phyloP scores from a whole-genome alignment of 2,329 filamentous ascomycete species.

The Aspergillus pseudoglaucus region DNA sequence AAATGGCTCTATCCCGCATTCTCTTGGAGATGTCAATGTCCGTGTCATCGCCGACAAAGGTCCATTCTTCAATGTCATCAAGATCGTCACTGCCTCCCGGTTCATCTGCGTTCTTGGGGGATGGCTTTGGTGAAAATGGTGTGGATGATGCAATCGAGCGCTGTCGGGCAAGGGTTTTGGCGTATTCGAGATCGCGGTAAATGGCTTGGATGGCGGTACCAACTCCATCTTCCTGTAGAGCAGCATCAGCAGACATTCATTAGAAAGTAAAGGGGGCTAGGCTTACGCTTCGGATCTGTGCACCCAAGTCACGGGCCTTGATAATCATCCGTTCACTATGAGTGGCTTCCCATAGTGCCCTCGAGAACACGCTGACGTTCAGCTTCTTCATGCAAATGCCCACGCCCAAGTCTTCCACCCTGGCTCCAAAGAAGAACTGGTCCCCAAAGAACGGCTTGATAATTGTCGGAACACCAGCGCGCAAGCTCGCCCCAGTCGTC shows the following conservation, averaged over 20 bases:
- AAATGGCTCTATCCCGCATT: slow-evolving; percentile 25
- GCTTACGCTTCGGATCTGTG: slow-evolving; percentile 77
- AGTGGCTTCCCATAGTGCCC: slow-evolving; percentile 85
- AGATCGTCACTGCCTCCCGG: slow-evolving; percentile 44
- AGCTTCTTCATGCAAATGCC: slow-evolving; percentile 84
- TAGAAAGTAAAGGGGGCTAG: neutral
- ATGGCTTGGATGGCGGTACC: slow-evolving; percentile 82
- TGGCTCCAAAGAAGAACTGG: slow-evolving; percentile 88
- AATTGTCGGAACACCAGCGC: slow-evolving; percentile 87
- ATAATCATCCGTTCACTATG: slow-evolving; percentile 85
- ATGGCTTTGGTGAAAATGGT: slow-evolving; percentile 27
- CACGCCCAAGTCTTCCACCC: slow-evolving; percentile 89
- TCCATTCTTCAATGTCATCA: slow-evolving; percentile 79
- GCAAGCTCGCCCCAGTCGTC: slow-evolving; percentile 86
- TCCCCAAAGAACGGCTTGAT: slow-evolving; percentile 97
- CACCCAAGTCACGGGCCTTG: slow-evolving; percentile 74
- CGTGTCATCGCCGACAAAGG: slow-evolving; percentile 65
- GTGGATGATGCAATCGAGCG: slow-evolving; percentile 32
- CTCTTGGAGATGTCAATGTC: slow-evolving; percentile 39
- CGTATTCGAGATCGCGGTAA: slow-evolving; percentile 92
- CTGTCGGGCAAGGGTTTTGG: slow-evolving; percentile 72
- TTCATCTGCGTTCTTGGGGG: slow-evolving; percentile 31
- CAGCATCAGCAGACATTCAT: slow-evolving; percentile 17
- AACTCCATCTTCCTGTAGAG: slow-evolving; percentile 74
- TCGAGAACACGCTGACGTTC: slow-evolving; percentile 76